Conservation (phyloP, 1,284 basidiomycete genomes). For the Ustilago xerochloae region DNA sequence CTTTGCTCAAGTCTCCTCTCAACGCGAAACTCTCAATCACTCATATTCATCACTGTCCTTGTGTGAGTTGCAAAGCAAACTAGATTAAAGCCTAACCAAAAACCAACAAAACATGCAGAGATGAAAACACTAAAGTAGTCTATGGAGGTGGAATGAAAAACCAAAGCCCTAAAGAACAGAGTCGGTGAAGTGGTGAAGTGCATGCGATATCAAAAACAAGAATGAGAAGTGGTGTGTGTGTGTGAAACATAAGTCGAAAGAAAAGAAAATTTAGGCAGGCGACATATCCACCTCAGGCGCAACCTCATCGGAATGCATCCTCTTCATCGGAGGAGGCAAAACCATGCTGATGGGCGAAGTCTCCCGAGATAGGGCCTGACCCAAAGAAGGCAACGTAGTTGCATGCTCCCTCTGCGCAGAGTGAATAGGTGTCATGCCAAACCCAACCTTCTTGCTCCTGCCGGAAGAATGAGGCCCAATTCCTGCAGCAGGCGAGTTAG, state of each 20-base stretch:
- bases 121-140: not conserved
- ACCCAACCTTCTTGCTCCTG: constrained; percentile 28
- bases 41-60: no score
- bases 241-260: not conserved
- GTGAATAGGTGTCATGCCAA: constrained; percentile 53
- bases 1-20: no score
- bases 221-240: constrained; percentile 1
- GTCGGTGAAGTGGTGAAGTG: not conserved
- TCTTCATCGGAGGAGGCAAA: constrained; percentile 45
- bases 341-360: constrained; percentile 46
- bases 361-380: constrained; percentile 42
- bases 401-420: constrained; percentile 32
- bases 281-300: constrained; percentile 46
- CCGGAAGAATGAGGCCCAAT: constrained; percentile 19
- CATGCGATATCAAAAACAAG: not conserved
- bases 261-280: constrained; percentile 9
- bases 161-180: not conserved
- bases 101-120: not conserved
- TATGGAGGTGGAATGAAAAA: not conserved
- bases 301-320: constrained; percentile 20
- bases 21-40: no score
- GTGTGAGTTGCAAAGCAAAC: no score
- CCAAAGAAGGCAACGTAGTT: constrained; percentile 37
- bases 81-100: not conserved
- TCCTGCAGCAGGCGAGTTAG: constrained; percentile 35